Evolutionary conservation across 1,284 basidiomycete genomes (phyloP).

Genomic region (Polyporus tsugae): DNA sequence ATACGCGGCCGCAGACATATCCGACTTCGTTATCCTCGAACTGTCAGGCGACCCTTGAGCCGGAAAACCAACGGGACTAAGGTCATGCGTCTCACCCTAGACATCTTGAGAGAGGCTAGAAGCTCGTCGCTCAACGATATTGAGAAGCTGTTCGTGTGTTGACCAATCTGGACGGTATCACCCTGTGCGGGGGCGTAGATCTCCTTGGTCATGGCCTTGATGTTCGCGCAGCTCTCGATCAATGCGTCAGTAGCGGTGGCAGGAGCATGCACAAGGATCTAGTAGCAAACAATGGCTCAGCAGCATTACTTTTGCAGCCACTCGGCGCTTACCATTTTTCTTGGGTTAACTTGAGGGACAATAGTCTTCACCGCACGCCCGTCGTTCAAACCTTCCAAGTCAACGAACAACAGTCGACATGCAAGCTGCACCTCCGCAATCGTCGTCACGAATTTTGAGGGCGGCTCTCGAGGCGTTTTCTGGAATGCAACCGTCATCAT

Average conservation of each 20-base stretch:
- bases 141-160: slow-evolving; percentile 95
- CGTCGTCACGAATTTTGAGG: slow-evolving; percentile 90
- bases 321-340: slow-evolving; percentile 78
- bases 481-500: slow-evolving; percentile 39
- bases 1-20: slow-evolving; percentile 87
- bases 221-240: slow-evolving; percentile 81
- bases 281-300: background rate
- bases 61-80: background rate
- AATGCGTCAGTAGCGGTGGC: slow-evolving; percentile 73
- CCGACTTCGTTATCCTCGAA: slow-evolving; percentile 98
- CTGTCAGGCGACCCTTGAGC: slow-evolving; percentile 49
- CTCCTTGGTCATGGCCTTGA: slow-evolving; percentile 89
- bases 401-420: slow-evolving; percentile 90
- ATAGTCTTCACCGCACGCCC: slow-evolving; percentile 97
- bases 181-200: slow-evolving; percentile 83
- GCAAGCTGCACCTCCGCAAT: slow-evolving; percentile 79
- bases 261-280: slow-evolving; percentile 91
- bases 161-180: slow-evolving; percentile 89
- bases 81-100: slow-evolving; percentile 67
- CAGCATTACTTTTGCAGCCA: background rate
- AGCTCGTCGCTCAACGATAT: slow-evolving; percentile 93
- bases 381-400: slow-evolving; percentile 96
- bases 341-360: slow-evolving; percentile 94
- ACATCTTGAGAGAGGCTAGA: slow-evolving; percentile 84
- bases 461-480: slow-evolving; percentile 82